Evolutionary conservation across 306 rosid species (phyloP).

Genomic region (Vachellia collinsii): DNA sequence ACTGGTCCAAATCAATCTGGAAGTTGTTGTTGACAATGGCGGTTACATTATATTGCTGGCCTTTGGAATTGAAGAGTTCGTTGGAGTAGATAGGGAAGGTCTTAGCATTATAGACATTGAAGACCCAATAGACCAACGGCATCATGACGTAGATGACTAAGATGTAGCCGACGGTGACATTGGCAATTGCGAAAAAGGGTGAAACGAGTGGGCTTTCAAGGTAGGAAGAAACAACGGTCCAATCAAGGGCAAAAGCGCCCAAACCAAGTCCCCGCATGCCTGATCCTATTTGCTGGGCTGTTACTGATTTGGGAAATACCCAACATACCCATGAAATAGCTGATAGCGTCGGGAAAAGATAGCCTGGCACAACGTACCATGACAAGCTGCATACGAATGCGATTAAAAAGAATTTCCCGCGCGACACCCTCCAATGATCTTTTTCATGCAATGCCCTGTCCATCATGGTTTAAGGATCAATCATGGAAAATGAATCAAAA

Average conservation of each 20-base stretch:
- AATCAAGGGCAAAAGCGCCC: slow-evolving; percentile 62
- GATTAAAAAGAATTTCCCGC: slow-evolving; percentile 62
- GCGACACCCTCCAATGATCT: slow-evolving; percentile 54
- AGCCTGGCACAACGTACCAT: slow-evolving; percentile 68
- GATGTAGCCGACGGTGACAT: slow-evolving; percentile 55
- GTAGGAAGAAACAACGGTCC: slow-evolving; percentile 61
- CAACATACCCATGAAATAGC: slow-evolving; percentile 69
- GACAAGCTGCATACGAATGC: slow-evolving; percentile 67
- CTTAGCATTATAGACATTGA: slow-evolving; percentile 54
- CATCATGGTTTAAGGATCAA: background rate
- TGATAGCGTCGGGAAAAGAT: slow-evolving; percentile 52
- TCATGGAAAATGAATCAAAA: background rate
- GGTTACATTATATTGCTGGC: slow-evolving; percentile 45
- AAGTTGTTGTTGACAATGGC: slow-evolving; percentile 62
- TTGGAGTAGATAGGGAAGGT: slow-evolving; percentile 66
- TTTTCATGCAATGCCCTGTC: slow-evolving; percentile 71
- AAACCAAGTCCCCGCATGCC: slow-evolving; percentile 64
- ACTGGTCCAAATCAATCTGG: slow-evolving; percentile 56
- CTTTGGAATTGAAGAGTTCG: slow-evolving; percentile 44
- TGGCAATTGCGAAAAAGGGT: slow-evolving; percentile 64
- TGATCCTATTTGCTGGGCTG: slow-evolving; percentile 70
- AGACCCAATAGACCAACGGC: slow-evolving; percentile 62
- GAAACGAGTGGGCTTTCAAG: slow-evolving; percentile 60
- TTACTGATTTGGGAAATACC: slow-evolving; percentile 53
- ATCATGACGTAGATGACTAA: slow-evolving; percentile 46